Base-by-base conservation (phyloP, 2,329 filamentous ascomycete genomes). In the Sodiomyces alkalinus region DNA sequence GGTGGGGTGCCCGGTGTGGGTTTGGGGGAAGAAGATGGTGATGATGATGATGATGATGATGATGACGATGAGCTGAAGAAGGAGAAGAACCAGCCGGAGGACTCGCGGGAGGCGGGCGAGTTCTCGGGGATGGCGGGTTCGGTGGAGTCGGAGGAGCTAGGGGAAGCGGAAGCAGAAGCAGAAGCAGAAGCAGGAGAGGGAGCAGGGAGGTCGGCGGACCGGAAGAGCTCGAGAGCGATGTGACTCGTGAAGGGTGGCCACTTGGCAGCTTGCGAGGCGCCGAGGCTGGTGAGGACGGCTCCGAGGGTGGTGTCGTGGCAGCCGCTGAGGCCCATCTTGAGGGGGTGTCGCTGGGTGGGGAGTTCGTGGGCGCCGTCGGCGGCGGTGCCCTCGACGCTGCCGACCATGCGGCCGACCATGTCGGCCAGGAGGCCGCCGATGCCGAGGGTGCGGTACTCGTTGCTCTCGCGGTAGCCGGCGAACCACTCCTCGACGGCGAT, bases 161-260 rank as follows among this genome's bases (percentile, higher is more conserved):
- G n/a, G 6, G 30, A 9, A 7, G 7, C 12, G 6, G 27, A 9
- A 8, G 27, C 9, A 8, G 27, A 11, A 8, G 11, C 19, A 11
- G 19, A 19, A 21, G 15, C 15, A 17, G 6, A 13, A n/a, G 13
- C 9, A 15, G 27, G 6, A n/a, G n/a, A n/a, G n/a, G n/a, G n/a
- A n/a, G 36, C 29, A 21, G 42, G 26, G 7, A 20, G 30, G 24
- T 49, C 42, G 22, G 55, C 48, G 39, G 69, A 65, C 22, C 68
- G 72, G 60, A 96, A 94, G 36, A 96, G 64, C 53, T 98, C 90
- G 30, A 98, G 62, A 18, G 90, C 86, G 38, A 98, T 67, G 43
- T 92, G 85, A 41, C 80, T 87, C 0, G 87, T 94, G 46, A 87
- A 98, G 0, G 85, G 86, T 1, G 90, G 90, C 90, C 90, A 98